Evolutionary conservation across 345 rosid genomes (phyloP).

Genomic region (Aethionema arabicum): DNA sequence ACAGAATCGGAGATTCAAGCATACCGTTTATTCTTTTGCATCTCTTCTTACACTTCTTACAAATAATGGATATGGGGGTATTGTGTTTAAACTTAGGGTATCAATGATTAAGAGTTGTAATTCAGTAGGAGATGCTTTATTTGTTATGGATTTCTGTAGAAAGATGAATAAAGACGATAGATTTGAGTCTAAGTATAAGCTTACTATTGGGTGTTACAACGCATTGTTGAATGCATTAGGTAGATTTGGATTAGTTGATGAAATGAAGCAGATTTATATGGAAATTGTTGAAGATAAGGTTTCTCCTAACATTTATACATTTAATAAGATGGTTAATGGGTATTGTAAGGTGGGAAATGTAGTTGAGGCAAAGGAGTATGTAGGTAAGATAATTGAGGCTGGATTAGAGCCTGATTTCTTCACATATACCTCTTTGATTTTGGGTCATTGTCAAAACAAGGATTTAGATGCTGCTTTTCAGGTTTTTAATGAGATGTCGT

Average conservation of each 20-base stretch:
- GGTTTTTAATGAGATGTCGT: conserved; percentile 58
- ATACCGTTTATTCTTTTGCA: conserved; percentile 48
- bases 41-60: conserved; percentile 49
- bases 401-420: conserved; percentile 64
- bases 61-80: conserved; percentile 32
- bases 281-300: conserved; percentile 55
- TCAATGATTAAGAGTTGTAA: conserved; percentile 53
- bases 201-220: conserved; percentile 56
- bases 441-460: conserved; percentile 71
- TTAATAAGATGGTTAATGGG: conserved; percentile 71
- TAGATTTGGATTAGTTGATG: conserved; percentile 55
- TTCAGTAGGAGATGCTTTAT: conserved; percentile 41
- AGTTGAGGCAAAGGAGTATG: conserved; percentile 51
- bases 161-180: conserved; percentile 43
- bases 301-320: conserved; percentile 53
- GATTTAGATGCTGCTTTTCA: conserved; percentile 64
- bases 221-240: conserved; percentile 55
- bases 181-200: conserved; percentile 44
- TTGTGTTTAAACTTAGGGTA: conserved; percentile 48
- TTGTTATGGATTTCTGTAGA: conserved; percentile 43
- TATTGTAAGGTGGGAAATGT: conserved; percentile 70
- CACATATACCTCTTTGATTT: conserved; percentile 72
- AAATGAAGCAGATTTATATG: conserved; percentile 53
- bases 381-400: conserved; percentile 58
- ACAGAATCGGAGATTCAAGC: conserved; percentile 47